A percentile compares a stretch with the other conserved stretches of the same genome.
Conservation (phyloP, 371 early-diverging fungal genomes). For the Mortierella sp. region DNA sequence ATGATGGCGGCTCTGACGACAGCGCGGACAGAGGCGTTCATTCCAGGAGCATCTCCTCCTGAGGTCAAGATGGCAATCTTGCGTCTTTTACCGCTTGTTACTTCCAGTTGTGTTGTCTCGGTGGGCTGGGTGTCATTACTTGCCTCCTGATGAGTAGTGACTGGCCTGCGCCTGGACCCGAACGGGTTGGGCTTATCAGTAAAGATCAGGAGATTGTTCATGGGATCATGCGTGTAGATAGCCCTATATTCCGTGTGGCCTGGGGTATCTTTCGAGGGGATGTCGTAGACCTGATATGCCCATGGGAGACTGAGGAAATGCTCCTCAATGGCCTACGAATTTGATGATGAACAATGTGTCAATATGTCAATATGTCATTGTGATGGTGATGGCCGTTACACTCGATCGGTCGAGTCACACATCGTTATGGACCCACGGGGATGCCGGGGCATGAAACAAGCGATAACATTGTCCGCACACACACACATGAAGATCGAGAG, state of each 20-base stretch:
- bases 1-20: conserved; percentile 93
- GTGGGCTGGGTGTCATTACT: background rate
- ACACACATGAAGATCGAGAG: conserved; percentile 4
- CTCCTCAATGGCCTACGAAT: conserved; percentile 30
- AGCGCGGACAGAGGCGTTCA: conserved; percentile 98
- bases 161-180: conserved; percentile 20
- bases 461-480: background rate
- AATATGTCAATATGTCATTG: background rate
- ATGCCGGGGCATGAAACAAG: background rate
- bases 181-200: conserved; percentile 68
- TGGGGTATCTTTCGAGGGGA: conserved; percentile 21
- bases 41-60: conserved; percentile 99
- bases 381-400: background rate
- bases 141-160: conserved; percentile 15
- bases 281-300: conserved; percentile 46
- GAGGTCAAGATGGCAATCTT: conserved; percentile 94
- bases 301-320: conserved; percentile 41
- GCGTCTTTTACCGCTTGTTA: conserved; percentile 13
- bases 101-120: background rate
- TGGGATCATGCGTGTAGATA: conserved; percentile 78
- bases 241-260: conserved; percentile 39
- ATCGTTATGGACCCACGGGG: background rate
- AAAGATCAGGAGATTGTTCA: conserved; percentile 79
- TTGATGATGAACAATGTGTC: too few species aligned
- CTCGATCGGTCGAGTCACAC: background rate